These are phyloP conservation scores for Pichia heedii DNA, from an alignment of 805 yeast species.

Conservation along the genomic window DNA sequence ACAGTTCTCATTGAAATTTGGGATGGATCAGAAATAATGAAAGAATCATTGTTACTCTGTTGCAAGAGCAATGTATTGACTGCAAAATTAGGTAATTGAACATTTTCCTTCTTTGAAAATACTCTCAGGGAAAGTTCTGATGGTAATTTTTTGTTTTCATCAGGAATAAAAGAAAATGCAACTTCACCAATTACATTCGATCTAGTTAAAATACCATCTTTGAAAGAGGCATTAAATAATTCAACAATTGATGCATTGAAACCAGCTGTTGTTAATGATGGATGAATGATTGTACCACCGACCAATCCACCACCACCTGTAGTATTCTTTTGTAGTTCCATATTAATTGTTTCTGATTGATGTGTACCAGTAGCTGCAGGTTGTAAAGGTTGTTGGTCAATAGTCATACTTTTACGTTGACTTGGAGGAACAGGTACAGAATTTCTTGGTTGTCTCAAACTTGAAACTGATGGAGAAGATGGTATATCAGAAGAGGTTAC, in stretches of 20 bases:
- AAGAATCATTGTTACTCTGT: slow-evolving; percentile 24
- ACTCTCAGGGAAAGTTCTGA: slow-evolving; percentile 33
- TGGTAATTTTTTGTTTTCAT: slow-evolving; percentile 29
- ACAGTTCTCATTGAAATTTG: slow-evolving; percentile 54
- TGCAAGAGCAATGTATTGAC: slow-evolving; percentile 48
- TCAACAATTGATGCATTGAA: slow-evolving; percentile 83
- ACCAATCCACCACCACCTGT: slow-evolving; percentile 27
- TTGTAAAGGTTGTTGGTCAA: slow-evolving; percentile 11
- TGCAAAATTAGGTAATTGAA: slow-evolving; percentile 34
- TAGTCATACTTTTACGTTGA: slow-evolving; percentile 22
- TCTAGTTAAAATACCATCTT: slow-evolving; percentile 51
- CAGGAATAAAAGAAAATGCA: slow-evolving; percentile 59
- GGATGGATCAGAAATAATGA: slow-evolving; percentile 36
- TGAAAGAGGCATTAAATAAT: slow-evolving; percentile 63
- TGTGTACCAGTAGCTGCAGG: slow-evolving; percentile 15
- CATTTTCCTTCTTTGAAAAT: slow-evolving; percentile 31
- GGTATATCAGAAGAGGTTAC: slow-evolving; percentile 1
- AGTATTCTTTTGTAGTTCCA: slow-evolving; percentile 27
- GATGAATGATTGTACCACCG: slow-evolving; percentile 37
- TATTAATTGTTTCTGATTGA: slow-evolving; percentile 37
- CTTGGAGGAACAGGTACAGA: slow-evolving; percentile 27
- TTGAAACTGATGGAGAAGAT: slow-evolving; percentile 8
- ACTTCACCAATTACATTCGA: slow-evolving; percentile 76
- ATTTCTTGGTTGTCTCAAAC: slow-evolving; percentile 19
- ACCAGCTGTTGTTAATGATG: slow-evolving; percentile 48